These are phyloP conservation scores for Albizia julibrissin DNA, from an alignment of 306 rosid species.

Conservation along the genomic window DNA sequence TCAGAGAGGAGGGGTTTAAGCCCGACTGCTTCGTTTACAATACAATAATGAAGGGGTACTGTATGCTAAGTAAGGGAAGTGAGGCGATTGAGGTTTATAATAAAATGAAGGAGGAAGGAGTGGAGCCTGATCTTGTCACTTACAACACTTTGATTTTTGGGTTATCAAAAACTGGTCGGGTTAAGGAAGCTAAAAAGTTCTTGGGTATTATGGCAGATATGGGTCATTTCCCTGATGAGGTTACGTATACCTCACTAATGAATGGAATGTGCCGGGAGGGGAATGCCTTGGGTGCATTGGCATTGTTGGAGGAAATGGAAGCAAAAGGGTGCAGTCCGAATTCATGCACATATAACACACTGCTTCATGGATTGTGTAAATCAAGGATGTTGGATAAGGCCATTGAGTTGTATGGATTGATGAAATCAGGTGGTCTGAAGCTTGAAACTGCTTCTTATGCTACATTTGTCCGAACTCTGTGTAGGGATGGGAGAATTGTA, in stretches of 20 bases:
- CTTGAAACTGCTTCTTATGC: constrained; percentile 83
- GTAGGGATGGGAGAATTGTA: constrained; percentile 74
- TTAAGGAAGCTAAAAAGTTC: constrained; percentile 68
- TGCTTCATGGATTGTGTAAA: constrained; percentile 81
- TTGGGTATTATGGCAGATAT: constrained; percentile 64
- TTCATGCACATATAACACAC: constrained; percentile 72
- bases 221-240: constrained; percentile 74
- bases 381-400: constrained; percentile 69
- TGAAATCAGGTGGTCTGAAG: constrained; percentile 62
- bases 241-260: constrained; percentile 86
- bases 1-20: constrained; percentile 73
- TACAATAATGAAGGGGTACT: constrained; percentile 86
- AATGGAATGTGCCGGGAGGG: constrained; percentile 87
- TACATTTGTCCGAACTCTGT: constrained; percentile 70
- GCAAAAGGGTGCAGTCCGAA: constrained; percentile 72
- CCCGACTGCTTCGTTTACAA: constrained; percentile 81
- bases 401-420: constrained; percentile 61
- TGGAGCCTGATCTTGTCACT: constrained; percentile 84
- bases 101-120: constrained; percentile 76
- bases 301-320: constrained; percentile 76
- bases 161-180: constrained; percentile 65
- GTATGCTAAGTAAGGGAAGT: constrained; percentile 67
- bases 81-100: constrained; percentile 78
- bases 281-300: constrained; percentile 62
- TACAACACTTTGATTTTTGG: constrained; percentile 85